Conservation (phyloP, 768 basidiomycete genomes). For the Coprinellus aureogranulatus region DNA sequence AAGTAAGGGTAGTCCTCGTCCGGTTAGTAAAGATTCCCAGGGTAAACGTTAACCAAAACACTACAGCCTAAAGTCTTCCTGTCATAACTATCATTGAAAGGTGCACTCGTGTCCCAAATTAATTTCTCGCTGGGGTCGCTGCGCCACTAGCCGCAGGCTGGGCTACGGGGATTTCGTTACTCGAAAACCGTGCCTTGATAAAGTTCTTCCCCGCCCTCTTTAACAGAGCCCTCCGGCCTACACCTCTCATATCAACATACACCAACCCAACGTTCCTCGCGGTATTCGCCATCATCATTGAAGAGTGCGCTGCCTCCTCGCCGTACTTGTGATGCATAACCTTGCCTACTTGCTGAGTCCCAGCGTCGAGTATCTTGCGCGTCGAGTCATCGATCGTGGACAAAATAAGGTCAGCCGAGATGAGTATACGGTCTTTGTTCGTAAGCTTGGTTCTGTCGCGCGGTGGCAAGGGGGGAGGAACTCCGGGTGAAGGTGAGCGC, state of each 20-base stretch:
- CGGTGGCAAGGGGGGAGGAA: constrained; percentile 35
- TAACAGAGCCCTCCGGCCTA: constrained; percentile 68
- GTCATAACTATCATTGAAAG: no score
- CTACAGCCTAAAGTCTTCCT: no score
- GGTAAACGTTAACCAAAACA: no score
- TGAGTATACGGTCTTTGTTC: constrained; percentile 48
- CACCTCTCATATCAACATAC: constrained; percentile 72
- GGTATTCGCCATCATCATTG: constrained; percentile 58
- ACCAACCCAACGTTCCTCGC: constrained; percentile 72
- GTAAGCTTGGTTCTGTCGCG: constrained; percentile 23
- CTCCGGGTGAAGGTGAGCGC: constrained; percentile 28
- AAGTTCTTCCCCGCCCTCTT: constrained; percentile 59
- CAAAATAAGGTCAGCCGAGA: constrained; percentile 65
- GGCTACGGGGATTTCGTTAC: not conserved
- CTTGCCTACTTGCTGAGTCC: constrained; percentile 45
- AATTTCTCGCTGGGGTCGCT: no score
- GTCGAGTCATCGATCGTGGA: constrained; percentile 62
- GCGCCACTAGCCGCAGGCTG: no score
- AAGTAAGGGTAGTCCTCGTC: no score
- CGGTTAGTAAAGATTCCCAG: no score
- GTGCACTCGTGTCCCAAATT: no score
- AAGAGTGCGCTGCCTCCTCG: constrained; percentile 57
- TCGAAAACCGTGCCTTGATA: constrained; percentile 37
- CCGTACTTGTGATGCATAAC: constrained; percentile 64
- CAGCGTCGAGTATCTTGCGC: constrained; percentile 48